Conservation (phyloP, 805 yeast genomes). For the Groenewaldozyma salmanticensis region DNA sequence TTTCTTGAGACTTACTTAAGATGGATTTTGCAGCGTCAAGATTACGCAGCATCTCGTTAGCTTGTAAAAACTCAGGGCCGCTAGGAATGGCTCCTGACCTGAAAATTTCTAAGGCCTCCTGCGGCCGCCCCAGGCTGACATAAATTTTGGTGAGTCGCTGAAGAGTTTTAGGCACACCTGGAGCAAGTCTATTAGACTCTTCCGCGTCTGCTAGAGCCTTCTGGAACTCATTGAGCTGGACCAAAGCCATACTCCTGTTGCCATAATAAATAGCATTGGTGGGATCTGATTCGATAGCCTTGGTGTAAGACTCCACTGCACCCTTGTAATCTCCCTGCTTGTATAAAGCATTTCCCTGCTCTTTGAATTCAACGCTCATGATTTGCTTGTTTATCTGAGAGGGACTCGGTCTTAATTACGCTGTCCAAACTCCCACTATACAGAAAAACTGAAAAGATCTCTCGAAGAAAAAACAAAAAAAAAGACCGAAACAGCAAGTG, state of each 20-base stretch:
- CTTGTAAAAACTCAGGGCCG: conserved; percentile 17
- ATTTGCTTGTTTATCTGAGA: conserved; percentile 3
- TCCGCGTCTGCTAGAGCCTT: conserved; percentile 28
- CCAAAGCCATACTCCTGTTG: conserved; percentile 31
- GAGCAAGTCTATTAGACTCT: conserved; percentile 23
- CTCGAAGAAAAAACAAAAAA: background rate
- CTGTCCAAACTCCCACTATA: background rate
- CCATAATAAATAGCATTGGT: conserved; percentile 28
- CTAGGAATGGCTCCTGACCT: conserved; percentile 15
- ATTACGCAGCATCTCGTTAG: conserved; percentile 30
- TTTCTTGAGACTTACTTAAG: conserved; percentile 17
- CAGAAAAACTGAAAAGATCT: background rate
- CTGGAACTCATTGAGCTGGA: conserved; percentile 26
- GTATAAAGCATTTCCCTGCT: conserved; percentile 31
- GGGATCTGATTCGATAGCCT: conserved; percentile 31
- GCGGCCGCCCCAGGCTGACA: conserved; percentile 27
- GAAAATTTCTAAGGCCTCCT: conserved; percentile 26
- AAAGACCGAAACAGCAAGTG: background rate
- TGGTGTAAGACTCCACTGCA: conserved; percentile 25
- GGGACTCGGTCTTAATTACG: background rate
- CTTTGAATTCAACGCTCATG: conserved; percentile 26
- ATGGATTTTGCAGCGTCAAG: conserved; percentile 26
- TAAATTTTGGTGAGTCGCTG: conserved; percentile 29
- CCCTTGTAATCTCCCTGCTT: conserved; percentile 26
- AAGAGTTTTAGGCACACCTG: conserved; percentile 27